These are phyloP conservation scores for Pythium pyrilobum DNA, from an alignment of 352 stramenopile species.

Conservation along the genomic window DNA sequence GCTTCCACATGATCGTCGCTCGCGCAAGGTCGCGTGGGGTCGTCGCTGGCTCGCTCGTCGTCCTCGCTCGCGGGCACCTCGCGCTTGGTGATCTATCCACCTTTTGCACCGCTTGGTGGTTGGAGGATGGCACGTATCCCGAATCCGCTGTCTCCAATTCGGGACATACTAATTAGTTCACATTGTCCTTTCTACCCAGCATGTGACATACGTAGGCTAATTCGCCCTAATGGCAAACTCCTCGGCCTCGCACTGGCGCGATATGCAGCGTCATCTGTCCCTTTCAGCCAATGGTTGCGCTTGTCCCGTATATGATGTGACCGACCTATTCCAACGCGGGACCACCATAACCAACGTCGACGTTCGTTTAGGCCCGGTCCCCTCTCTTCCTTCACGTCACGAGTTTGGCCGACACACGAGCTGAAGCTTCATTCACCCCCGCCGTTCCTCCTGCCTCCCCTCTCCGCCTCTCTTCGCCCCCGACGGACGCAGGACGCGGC, in stretches of 20 bases:
- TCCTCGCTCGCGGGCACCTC: too few relatives aligned
- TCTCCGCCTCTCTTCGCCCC: not conserved
- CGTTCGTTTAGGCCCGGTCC: constrained; percentile 9
- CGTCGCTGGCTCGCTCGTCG: too few relatives aligned
- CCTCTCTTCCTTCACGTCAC: constrained; percentile 21
- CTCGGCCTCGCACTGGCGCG: not conserved
- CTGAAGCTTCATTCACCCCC: constrained; percentile 2
- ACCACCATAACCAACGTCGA: constrained; percentile 19
- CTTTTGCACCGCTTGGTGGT: constrained; percentile 23
- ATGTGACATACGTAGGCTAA: not conserved
- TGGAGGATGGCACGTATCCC: constrained; percentile 22
- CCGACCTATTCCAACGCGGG: not conserved
- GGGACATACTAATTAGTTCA: constrained; percentile 7
- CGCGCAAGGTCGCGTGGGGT: too few relatives aligned
- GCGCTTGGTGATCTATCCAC: not conserved
- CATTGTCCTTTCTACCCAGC: too few relatives aligned
- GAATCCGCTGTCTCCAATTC: constrained; percentile 1
- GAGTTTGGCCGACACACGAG: constrained; percentile 6
- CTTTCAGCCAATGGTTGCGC: constrained; percentile 11
- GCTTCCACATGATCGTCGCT: constrained; percentile 65
- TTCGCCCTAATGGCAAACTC: not conserved
- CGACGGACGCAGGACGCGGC: not conserved
- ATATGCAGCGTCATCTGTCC: constrained; percentile 1
- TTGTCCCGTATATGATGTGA: not conserved
- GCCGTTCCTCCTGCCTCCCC: not conserved